A percentile compares a stretch with the other conserved stretches of the same genome.
These are phyloP conservation scores for Vaccinium vitisidaea DNA, from an alignment of 148 eudicot genomes.

Conservation along the genomic window DNA sequence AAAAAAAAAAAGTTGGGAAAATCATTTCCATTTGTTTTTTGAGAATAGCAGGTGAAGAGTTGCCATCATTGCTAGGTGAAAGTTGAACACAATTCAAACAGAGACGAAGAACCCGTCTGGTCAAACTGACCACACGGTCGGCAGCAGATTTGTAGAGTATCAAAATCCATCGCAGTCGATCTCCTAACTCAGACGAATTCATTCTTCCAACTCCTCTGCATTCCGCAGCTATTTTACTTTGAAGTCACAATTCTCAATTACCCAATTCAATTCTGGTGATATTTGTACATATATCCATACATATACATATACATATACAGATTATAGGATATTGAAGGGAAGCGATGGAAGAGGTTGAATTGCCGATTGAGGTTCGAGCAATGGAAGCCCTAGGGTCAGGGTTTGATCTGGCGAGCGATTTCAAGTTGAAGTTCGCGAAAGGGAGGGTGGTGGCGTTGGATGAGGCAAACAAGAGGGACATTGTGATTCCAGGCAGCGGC, in stretches of 20 bases:
- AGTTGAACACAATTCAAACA: not conserved
- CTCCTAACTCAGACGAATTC: not conserved
- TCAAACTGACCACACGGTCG: not conserved
- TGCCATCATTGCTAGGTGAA: not conserved
- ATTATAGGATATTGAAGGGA: not conserved
- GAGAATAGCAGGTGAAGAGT: too few relatives aligned
- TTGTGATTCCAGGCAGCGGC: constrained; percentile 58
- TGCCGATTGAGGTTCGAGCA: constrained; percentile 52
- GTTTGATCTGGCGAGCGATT: constrained; percentile 88
- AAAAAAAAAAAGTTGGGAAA: too few relatives aligned
- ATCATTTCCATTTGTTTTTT: too few relatives aligned
- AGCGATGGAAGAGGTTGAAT: constrained; percentile 21
- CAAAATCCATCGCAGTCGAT: not conserved
- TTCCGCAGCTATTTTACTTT: not conserved
- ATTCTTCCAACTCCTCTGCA: not conserved
- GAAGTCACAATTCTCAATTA: not conserved
- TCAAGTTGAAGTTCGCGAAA: constrained; percentile 74
- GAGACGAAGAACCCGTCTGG: not conserved
- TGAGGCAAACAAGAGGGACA: constrained; percentile 48
- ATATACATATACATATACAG: not conserved
- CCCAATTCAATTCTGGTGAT: not conserved
- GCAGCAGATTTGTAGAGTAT: not conserved
- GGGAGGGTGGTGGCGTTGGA: constrained; percentile 67
- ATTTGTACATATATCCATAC: not conserved
- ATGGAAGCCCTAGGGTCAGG: constrained; percentile 78